Evolutionary conservation across 345 rosid genomes (phyloP), one percentile per base, ranked within the genome.

Genomic region (Microthlaspi erraticum): DNA sequence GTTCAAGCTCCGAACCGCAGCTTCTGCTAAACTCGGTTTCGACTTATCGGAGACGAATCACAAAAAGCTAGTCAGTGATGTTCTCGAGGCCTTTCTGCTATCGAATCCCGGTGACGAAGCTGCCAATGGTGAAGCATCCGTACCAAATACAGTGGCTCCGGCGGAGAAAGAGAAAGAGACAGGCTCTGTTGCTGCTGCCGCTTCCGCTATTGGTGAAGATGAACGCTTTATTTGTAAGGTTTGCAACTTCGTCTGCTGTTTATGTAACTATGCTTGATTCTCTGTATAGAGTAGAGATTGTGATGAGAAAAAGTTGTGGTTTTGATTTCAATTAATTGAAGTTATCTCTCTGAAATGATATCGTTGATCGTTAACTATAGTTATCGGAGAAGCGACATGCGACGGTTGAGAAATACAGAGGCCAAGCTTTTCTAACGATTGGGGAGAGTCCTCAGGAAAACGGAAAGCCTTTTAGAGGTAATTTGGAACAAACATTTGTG

Each of bases 141-240:
- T 51, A 8, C 12, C 20, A 16, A 34, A 46, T 5, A 62, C 52
- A 33, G 41, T 13, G 41, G 52, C 64, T 64, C 71, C 54, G 54
- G 66, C 56, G 45, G 71, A 14, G 38, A 67, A 58, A 67, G 77
- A 75, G 52, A 34, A 58, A 67, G 77, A 75, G 52, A 34, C 65
- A 26, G 19, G 1, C 36, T 13, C 62, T 23, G 33, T 7, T 59
- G 10, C 33, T 49, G 20, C 1, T 49, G 18, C 58, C 0, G 17
- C 33, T 38, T 2, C 32, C 10, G 61, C 64, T 49, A 62, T 43
- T 16, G 53, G 43, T 10, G 71, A 65, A 51, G 87, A 78, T 16
- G 81, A 79, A 44, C 85, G 78, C 58, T n/a, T 81, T 71, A 80
- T 90, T 59, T 88, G 90, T 66, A 75, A 87, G 93, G 97, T 75